Percentiles rank a stretch among this genome's conserved stretches.
These are phyloP conservation scores for Kluyveromyces siamensis DNA, from an alignment of 805 yeast genomes.

Conservation along the genomic window DNA sequence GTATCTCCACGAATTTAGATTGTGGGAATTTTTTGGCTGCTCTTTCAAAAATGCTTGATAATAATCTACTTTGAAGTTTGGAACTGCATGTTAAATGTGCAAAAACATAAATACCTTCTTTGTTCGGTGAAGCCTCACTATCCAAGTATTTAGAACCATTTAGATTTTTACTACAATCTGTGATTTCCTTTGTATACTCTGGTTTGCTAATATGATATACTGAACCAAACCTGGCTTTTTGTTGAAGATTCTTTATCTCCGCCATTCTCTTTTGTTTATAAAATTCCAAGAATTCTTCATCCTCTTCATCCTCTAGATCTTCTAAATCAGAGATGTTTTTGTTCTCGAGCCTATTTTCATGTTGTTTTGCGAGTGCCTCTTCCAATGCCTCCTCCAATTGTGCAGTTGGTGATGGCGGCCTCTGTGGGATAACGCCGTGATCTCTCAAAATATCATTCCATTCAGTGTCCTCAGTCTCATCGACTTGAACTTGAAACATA, in stretches of 20 bases:
- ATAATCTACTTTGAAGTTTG: conserved; percentile 62
- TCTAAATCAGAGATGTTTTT: conserved; percentile 75
- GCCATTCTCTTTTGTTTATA: conserved; percentile 71
- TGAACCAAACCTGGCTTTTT: conserved; percentile 56
- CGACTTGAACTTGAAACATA: conserved; percentile 75
- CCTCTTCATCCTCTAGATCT: conserved; percentile 85
- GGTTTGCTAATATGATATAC: conserved; percentile 77
- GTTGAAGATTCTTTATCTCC: conserved; percentile 57
- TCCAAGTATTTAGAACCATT: neutral
- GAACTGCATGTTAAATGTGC: conserved; percentile 69
- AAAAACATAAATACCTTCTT: conserved; percentile 47
- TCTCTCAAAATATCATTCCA: conserved; percentile 94
- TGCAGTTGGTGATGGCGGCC: conserved; percentile 80
- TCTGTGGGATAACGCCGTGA: conserved; percentile 87
- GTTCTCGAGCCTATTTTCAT: conserved; percentile 72
- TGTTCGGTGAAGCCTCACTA: conserved; percentile 4
- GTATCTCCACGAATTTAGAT: conserved; percentile 84
- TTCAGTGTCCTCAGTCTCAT: conserved; percentile 94
- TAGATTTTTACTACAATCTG: conserved; percentile 55
- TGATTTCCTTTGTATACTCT: conserved; percentile 79
- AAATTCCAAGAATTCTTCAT: conserved; percentile 74
- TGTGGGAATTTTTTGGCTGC: conserved; percentile 67
- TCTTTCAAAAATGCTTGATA: conserved; percentile 46
- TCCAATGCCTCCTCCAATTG: conserved; percentile 82
- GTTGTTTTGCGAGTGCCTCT: conserved; percentile 70